These are phyloP conservation scores for Capronia americana DNA, from an alignment of 2,329 filamentous ascomycete genomes.

Conservation along the genomic window DNA sequence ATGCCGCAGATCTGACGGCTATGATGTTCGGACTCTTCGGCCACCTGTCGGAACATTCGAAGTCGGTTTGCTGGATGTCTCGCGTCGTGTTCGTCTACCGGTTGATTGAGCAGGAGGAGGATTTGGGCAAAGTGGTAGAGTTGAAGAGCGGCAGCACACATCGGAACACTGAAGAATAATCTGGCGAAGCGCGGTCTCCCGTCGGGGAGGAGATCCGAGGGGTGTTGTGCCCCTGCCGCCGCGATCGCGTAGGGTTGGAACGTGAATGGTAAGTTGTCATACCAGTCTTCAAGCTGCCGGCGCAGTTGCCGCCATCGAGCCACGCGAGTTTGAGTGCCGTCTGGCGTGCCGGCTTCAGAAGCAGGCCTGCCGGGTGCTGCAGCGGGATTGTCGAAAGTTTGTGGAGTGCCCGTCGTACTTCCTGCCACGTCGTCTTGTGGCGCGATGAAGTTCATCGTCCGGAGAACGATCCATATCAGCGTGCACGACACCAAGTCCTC, in stretches of 20 bases:
- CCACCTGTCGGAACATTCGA: constrained; percentile 63
- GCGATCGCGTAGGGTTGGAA: constrained; percentile 64
- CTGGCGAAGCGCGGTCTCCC: constrained; percentile 51
- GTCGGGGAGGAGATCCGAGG: constrained; percentile 43
- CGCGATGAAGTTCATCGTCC: constrained; percentile 68
- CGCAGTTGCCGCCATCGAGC: constrained; percentile 62
- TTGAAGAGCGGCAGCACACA: constrained; percentile 71
- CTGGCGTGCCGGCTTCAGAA: constrained; percentile 55
- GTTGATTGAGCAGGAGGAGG: constrained; percentile 66
- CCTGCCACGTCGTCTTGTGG: constrained; percentile 32
- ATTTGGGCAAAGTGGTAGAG: constrained; percentile 70
- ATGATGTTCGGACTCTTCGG: constrained; percentile 62
- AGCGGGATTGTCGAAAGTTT: constrained; percentile 44
- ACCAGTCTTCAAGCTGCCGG: constrained; percentile 65
- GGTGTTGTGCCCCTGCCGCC: constrained; percentile 46
- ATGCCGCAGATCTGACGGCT: constrained; percentile 69
- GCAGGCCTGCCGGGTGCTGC: constrained; percentile 3
- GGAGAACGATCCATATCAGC: constrained; percentile 69
- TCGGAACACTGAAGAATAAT: constrained; percentile 67
- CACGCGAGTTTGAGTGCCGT: constrained; percentile 47
- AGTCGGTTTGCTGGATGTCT: constrained; percentile 62
- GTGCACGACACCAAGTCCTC: constrained; percentile 70
- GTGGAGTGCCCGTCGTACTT: constrained; percentile 46
- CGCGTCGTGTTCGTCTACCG: constrained; percentile 59
- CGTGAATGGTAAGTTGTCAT: constrained; percentile 63